These are phyloP conservation scores for Trichosporon sp. DNA, from an alignment of 1,284 basidiomycete genomes.

Conservation along the genomic window DNA sequence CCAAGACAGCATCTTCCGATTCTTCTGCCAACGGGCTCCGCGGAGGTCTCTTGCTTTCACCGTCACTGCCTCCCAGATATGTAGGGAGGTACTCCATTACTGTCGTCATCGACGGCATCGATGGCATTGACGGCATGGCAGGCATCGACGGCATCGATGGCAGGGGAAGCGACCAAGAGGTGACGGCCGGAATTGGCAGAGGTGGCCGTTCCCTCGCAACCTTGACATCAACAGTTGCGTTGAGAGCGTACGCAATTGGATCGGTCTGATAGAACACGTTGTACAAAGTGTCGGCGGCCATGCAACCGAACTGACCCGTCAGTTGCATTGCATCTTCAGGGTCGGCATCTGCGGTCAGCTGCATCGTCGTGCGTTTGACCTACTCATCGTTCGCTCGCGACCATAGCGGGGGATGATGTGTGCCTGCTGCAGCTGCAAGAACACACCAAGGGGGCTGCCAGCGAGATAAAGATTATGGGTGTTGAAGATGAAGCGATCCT, in stretches of 20 bases:
- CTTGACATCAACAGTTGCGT: constrained; percentile 52
- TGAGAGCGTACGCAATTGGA: constrained; percentile 59
- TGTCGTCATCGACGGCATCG: constrained; percentile 39
- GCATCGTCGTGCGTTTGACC: constrained; percentile 16
- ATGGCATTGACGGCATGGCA: constrained; percentile 50
- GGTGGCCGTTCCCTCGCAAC: constrained; percentile 55
- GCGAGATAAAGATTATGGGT: constrained; percentile 60
- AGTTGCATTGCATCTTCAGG: constrained; percentile 49
- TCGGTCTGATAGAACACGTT: constrained; percentile 63
- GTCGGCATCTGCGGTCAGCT: constrained; percentile 24
- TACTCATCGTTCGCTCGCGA: constrained; percentile 58
- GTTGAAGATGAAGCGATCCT: constrained; percentile 59
- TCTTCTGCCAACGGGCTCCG: constrained; percentile 5
- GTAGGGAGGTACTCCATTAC: constrained; percentile 50
- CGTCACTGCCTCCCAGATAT: constrained; percentile 30
- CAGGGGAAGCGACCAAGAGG: constrained; percentile 44
- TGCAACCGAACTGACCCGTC: constrained; percentile 61
- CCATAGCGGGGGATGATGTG: constrained; percentile 62
- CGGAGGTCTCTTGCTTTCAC: neutral
- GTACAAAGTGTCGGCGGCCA: constrained; percentile 59
- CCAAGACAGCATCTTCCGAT: constrained; percentile 35
- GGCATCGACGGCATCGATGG: constrained; percentile 52
- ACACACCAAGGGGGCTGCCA: constrained; percentile 62
- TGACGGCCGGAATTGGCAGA: constrained; percentile 58
- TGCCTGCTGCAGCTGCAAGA: constrained; percentile 61